These are phyloP conservation scores for Tuber umbilicatum DNA, from an alignment of 495 filamentous ascomycete genomes.

Conservation along the genomic window DNA sequence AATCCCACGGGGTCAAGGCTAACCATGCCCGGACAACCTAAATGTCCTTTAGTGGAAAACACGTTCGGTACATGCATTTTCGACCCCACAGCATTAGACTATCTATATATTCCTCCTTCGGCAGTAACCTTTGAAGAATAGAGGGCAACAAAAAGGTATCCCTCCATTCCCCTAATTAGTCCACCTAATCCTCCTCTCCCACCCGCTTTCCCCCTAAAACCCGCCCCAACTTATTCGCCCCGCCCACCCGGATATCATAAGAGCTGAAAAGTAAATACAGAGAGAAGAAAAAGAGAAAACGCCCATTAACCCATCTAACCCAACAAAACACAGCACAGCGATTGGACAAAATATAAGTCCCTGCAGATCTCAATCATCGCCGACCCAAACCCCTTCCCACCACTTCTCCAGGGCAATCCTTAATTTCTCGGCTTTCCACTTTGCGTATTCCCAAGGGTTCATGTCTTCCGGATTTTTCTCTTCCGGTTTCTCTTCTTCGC, in stretches of 20 bases:
- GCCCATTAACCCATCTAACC: slow-evolving; percentile 9
- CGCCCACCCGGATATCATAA: neutral
- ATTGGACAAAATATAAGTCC: neutral
- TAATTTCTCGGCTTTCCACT: slow-evolving; percentile 35
- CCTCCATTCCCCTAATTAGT: neutral
- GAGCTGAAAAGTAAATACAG: neutral
- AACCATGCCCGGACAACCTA: neutral
- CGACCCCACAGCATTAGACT: neutral
- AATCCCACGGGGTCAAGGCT: neutral
- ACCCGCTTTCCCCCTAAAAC: neutral
- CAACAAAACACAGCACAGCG: neutral
- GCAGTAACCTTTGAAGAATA: neutral
- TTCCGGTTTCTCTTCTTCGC: slow-evolving; percentile 24
- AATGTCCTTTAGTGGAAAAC: neutral
- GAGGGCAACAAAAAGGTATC: neutral
- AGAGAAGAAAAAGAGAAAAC: slow-evolving; percentile 8
- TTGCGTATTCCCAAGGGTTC: slow-evolving; percentile 34
- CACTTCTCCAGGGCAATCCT: slow-evolving; percentile 38
- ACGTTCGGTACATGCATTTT: neutral
- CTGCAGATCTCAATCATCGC: slow-evolving; percentile 7
- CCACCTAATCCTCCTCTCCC: neutral
- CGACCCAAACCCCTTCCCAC: slow-evolving; percentile 35
- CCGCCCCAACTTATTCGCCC: neutral
- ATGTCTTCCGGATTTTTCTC: slow-evolving; percentile 18
- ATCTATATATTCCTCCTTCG: neutral